Conservation (phyloP, 805 yeast genomes). For the Candida bentonensis region DNA sequence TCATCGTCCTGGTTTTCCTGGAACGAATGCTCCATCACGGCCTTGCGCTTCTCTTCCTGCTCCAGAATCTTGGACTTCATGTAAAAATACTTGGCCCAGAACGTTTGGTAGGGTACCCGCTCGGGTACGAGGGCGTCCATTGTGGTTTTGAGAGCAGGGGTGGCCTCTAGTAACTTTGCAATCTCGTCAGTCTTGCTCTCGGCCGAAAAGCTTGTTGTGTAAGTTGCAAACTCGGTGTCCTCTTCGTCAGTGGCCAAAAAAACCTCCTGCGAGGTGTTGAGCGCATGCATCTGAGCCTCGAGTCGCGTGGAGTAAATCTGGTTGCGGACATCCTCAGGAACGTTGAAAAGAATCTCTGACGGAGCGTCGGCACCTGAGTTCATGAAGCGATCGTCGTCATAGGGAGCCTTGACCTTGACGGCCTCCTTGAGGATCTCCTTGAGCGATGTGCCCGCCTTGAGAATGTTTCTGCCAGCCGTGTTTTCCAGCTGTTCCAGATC, state of each 20-base stretch:
- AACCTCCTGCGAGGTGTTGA: constrained; percentile 35
- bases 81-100: constrained; percentile 65
- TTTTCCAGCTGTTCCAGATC: constrained; percentile 63
- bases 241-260: constrained; percentile 26
- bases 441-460: constrained; percentile 37
- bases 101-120: constrained; percentile 38
- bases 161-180: constrained; percentile 30
- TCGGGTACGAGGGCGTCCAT: constrained; percentile 58
- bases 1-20: constrained; percentile 34
- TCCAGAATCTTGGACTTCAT: constrained; percentile 38
- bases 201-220: constrained; percentile 23
- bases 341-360: constrained; percentile 30
- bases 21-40: constrained; percentile 33
- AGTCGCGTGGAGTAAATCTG: constrained; percentile 37
- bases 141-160: constrained; percentile 38
- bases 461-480: constrained; percentile 46
- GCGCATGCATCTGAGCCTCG: constrained; percentile 45
- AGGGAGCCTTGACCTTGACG: constrained; percentile 18
- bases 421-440: constrained; percentile 30
- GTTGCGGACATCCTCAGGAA: constrained; percentile 24
- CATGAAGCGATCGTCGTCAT: constrained; percentile 6
- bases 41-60: constrained; percentile 54
- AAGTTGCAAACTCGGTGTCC: constrained; percentile 19
- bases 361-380: constrained; percentile 21
- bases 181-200: constrained; percentile 39